Evolutionary conservation across 2,329 filamentous ascomycete genomes (phyloP).

Genomic region (Aureobasidium sp.): DNA sequence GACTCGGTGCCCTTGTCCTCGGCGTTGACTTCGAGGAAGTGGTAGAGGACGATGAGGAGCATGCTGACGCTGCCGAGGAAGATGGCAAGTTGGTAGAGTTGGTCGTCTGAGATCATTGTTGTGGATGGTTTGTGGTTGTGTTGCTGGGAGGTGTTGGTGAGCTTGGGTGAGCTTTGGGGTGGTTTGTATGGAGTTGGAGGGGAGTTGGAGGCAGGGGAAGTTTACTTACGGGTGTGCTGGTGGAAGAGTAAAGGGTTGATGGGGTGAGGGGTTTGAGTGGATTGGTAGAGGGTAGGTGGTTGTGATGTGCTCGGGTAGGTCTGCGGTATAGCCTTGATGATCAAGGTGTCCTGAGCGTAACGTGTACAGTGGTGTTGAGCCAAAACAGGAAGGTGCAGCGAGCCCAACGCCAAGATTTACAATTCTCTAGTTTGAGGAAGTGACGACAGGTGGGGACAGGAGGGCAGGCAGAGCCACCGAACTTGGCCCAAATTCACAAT

Average conservation of each 20-base stretch:
- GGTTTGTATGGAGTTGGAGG: not conserved
- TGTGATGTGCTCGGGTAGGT: not conserved
- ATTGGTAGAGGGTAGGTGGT: not conserved
- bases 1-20: constrained; percentile 39
- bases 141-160: not conserved
- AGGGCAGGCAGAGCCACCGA: not conserved
- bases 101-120: constrained; percentile 88
- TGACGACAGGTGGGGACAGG: not conserved
- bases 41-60: constrained; percentile 88
- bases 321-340: not conserved
- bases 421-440: not conserved
- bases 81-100: constrained; percentile 85
- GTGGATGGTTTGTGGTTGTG: constrained; percentile 1
- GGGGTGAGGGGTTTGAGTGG: not conserved
- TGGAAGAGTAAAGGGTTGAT: not conserved
- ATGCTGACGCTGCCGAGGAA: constrained; percentile 85
- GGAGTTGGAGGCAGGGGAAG: too few species aligned
- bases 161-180: not conserved
- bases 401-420: not conserved
- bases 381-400: not conserved
- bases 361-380: not conserved
- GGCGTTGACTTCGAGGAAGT: constrained; percentile 94
- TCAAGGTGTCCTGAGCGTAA: constrained; percentile 3
- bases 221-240: not conserved
- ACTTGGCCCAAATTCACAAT: not conserved